Evolutionary conservation across 306 rosid genomes (phyloP).

Genomic region (Trifolium fragiferum): DNA sequence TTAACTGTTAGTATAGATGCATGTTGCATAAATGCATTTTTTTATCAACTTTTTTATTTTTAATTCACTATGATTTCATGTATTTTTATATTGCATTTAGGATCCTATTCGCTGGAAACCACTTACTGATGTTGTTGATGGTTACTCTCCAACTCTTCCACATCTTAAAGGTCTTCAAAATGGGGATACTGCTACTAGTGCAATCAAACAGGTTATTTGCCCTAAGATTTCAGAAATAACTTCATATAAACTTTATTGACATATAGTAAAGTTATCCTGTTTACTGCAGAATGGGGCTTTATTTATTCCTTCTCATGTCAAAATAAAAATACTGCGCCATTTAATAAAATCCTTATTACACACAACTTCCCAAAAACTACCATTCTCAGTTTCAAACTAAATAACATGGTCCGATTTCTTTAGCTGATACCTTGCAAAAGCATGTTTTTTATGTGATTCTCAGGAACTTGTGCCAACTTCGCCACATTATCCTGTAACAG

Average conservation of each 20-base stretch:
- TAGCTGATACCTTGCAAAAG: constrained; percentile 33
- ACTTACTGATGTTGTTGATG: constrained; percentile 94
- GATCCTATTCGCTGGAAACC: constrained; percentile 99
- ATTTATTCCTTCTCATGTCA: constrained; percentile 23
- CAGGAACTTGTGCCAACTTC: constrained; percentile 28
- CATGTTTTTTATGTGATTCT: constrained; percentile 25
- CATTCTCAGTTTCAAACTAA: constrained; percentile 23
- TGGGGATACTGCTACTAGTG: constrained; percentile 99
- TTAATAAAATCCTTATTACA: constrained; percentile 17
- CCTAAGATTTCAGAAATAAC: constrained; percentile 40
- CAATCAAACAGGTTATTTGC: constrained; percentile 88
- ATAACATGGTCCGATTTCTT: constrained; percentile 31
- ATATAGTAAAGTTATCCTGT: constrained; percentile 15
- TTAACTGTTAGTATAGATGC: constrained; percentile 19
- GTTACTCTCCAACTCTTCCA: constrained; percentile 97
- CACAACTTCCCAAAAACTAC: constrained; percentile 18
- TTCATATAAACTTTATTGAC: constrained; percentile 28
- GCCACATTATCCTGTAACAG: neutral
- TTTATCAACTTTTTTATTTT: constrained; percentile 7
- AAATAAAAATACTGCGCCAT: constrained; percentile 29
- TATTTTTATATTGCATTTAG: constrained; percentile 50
- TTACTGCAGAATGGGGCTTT: constrained; percentile 29
- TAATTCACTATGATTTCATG: constrained; percentile 9
- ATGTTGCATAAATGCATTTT: constrained; percentile 7
- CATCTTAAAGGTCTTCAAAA: constrained; percentile 99